Base-by-base conservation (phyloP, 768 basidiomycete species). In the Pseudohyphozyma bogoriensis region DNA sequence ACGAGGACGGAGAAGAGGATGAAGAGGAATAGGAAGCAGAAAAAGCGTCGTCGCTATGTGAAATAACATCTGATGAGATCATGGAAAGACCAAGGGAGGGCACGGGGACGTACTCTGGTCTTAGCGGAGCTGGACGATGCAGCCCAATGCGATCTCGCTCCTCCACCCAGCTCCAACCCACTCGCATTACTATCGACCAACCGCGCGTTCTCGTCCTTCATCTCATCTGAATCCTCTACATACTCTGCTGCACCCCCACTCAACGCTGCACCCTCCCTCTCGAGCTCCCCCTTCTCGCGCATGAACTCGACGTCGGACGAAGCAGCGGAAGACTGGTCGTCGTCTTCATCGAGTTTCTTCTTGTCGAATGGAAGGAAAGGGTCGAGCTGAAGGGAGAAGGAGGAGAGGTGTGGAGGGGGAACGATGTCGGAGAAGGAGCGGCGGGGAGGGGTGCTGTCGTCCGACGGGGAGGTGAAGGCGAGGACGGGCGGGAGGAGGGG, bases 1-100 rank as follows among this genome's bases (percentile, higher is more conserved):
- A 37, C 26, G 29, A 58, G 45, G 28, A 59, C 24, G 22, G 37
- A 28, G 29, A 50, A 20, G 40, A 51, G 26, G 44, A 40, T 22
- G 26, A 55, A 24, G 39, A 55, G 52, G 13, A 54, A 33, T 24
- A 51, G 26, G 44, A 40, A 13, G 26, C 50, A 24, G 39, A 55
- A 47, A 10, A 54, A 33, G 26, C 56, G 56, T 12, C 35, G 52
- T 32, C 56, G 56, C 56, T 58, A 29, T n/a, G 45, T 22, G 24
- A 1, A 31, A 20, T 4, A 8, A 4, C 11, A n/a, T 54, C 29
- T 42, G 53, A 35, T 52, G 13, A 28, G 16, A 28, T 13, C 24
- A 24, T 26, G 13, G 6, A 26, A 15, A 35, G 28, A 9, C 10
- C 20, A 13, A 2, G 39, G n/a, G 9, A 15, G 0, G 5, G 26